Evolutionary conservation across 148 eudicot species (phyloP).

Genomic region (Polygonum aviculare): DNA sequence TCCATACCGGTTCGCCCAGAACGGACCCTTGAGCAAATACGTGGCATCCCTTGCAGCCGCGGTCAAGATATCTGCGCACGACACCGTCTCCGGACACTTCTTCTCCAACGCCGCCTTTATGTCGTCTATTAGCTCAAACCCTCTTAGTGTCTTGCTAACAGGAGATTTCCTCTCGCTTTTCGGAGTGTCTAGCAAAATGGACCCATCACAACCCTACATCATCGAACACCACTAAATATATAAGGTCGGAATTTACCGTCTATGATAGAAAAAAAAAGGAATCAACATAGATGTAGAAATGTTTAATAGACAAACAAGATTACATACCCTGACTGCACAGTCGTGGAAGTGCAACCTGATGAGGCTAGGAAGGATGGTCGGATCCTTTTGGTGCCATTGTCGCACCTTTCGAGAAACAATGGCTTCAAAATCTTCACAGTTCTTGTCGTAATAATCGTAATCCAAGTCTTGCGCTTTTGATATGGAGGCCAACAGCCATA

Average conservation of each 20-base stretch:
- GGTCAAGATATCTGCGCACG: conserved; percentile 76
- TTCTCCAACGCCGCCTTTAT: conserved; percentile 52
- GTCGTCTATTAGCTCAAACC: conserved; percentile 57
- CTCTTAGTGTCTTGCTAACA: conserved; percentile 60
- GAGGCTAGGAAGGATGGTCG: conserved; percentile 57
- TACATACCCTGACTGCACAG: conserved; percentile 55
- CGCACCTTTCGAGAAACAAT: conserved; percentile 36
- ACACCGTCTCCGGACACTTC: conserved; percentile 52
- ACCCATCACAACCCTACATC: conserved; percentile 76
- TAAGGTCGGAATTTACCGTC: too few species aligned
- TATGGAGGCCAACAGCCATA: neutral
- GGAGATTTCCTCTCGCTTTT: conserved; percentile 52
- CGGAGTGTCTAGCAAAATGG: conserved; percentile 42
- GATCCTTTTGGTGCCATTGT: conserved; percentile 36
- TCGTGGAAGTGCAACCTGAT: conserved; percentile 70
- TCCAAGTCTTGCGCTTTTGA: conserved; percentile 17
- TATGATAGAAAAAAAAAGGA: too few species aligned
- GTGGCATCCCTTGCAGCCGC: conserved; percentile 80
- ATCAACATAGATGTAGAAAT: neutral
- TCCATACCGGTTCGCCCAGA: conserved; percentile 59
- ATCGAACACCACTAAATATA: neutral
- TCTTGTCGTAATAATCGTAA: conserved; percentile 30
- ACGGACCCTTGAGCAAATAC: conserved; percentile 50
- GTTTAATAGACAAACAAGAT: neutral
- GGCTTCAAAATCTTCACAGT: conserved; percentile 42